These are phyloP conservation scores for Taphrina flavorubra DNA, from an alignment of 1,139 yeast genomes.

Conservation along the genomic window DNA sequence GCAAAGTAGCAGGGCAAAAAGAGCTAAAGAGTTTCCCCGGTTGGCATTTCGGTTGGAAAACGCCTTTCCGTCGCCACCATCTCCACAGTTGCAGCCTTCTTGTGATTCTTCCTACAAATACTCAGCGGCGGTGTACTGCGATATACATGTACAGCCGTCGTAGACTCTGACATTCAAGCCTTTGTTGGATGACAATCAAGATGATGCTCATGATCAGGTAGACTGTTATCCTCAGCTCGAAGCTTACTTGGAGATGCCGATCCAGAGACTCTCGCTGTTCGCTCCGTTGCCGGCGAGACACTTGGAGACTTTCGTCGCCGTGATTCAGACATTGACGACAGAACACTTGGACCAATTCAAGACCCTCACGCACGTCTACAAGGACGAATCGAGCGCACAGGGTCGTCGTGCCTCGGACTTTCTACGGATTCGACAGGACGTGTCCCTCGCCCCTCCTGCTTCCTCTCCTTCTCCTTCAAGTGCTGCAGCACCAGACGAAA, in stretches of 20 bases:
- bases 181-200: no score
- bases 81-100: not conserved
- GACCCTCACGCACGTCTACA: slow-evolving; percentile 29
- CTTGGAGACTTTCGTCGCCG: slow-evolving; percentile 19
- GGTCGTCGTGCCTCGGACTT: slow-evolving; percentile 31
- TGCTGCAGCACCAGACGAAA: not conserved
- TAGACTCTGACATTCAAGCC: no score
- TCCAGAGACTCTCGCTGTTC: slow-evolving; percentile 28
- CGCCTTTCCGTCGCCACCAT: slow-evolving; percentile 2
- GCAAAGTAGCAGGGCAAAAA: not conserved
- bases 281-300: slow-evolving; percentile 25
- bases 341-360: slow-evolving; percentile 29
- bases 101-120: no score
- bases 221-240: not conserved
- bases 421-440: slow-evolving; percentile 16
- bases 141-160: no score
- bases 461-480: no score
- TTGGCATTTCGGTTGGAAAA: not conserved
- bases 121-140: no score
- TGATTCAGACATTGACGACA: slow-evolving; percentile 24
- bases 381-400: slow-evolving; percentile 20
- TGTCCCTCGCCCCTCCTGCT: not conserved
- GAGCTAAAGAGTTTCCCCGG: not conserved
- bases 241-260: slow-evolving; percentile 16
- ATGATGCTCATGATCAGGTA: no score